These are phyloP conservation scores for Annulohypoxylon nitens DNA, from an alignment of 495 filamentous ascomycete species.

Conservation along the genomic window DNA sequence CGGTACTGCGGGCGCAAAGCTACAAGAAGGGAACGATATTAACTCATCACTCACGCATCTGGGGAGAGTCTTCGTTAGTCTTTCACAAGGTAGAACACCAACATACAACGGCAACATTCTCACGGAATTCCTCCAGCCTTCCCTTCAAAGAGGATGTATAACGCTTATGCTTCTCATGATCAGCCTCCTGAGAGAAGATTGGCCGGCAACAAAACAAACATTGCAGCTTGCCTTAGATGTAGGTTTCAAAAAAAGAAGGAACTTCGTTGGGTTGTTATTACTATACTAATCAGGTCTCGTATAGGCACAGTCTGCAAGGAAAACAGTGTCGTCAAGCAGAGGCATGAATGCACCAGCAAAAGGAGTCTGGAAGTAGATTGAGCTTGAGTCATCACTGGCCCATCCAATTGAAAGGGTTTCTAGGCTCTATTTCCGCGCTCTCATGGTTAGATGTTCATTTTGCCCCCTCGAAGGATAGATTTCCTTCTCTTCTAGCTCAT, in stretches of 20 bases:
- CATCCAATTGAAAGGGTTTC: neutral
- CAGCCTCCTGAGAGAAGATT: conserved; percentile 84
- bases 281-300: conserved; percentile 4
- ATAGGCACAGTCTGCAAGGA: conserved; percentile 29
- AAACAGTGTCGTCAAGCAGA: neutral
- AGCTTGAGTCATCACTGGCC: neutral
- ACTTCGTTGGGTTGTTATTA: neutral
- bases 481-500: neutral
- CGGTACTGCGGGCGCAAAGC: conserved; percentile 65
- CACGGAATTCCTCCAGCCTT: conserved; percentile 93
- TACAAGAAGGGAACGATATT: conserved; percentile 52
- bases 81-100: conserved; percentile 83
- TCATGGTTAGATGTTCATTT: neutral
- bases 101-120: conserved; percentile 95
- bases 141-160: conserved; percentile 91
- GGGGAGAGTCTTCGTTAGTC: conserved; percentile 58
- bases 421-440: neutral
- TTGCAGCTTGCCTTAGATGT: conserved; percentile 93
- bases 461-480: neutral
- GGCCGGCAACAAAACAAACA: conserved; percentile 89
- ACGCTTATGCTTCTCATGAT: conserved; percentile 99
- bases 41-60: conserved; percentile 60
- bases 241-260: conserved; percentile 28
- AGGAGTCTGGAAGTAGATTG: neutral
- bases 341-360: neutral